A percentile compares a stretch with the other conserved stretches of the same genome.
phyloP scores from a whole-genome alignment of 2,329 filamentous ascomycete species.

The Curvularia eragrostidis region DNA sequence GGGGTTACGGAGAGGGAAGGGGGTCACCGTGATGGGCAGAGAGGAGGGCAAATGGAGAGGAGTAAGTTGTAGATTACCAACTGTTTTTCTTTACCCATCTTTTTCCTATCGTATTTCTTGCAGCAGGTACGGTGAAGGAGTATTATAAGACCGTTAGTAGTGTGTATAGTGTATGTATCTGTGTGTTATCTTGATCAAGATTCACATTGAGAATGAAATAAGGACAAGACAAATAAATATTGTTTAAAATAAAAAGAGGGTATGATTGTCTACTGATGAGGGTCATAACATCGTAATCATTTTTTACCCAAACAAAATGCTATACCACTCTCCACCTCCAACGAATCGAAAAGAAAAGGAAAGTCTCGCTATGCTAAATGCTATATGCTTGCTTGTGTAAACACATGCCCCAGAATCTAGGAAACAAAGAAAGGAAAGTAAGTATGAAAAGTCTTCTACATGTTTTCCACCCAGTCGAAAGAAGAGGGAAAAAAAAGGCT shows the following conservation, averaged over 20 bases:
- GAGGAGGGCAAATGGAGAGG: constrained; percentile 17
- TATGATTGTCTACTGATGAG: constrained; percentile 10
- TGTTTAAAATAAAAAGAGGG: not conserved
- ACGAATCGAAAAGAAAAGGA: not conserved
- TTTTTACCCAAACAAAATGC: constrained; percentile 11
- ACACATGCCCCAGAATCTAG: not conserved
- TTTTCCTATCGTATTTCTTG: no score
- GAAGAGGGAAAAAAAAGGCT: not conserved
- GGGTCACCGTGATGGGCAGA: no score
- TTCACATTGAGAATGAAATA: no score
- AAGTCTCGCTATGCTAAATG: constrained; percentile 4
- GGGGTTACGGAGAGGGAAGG: constrained; percentile 31
- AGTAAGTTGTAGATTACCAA: constrained; percentile 26
- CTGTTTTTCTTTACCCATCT: no score
- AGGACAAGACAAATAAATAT: not conserved
- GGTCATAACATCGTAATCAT: constrained; percentile 29
- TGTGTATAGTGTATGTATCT: no score
- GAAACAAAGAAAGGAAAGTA: not conserved
- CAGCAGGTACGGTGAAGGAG: no score
- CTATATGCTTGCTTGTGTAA: not conserved
- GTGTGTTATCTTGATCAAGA: no score
- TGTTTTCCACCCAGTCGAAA: not conserved
- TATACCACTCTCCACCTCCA: not conserved
- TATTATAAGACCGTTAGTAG: no score
- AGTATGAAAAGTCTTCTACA: constrained; percentile 1